phyloP scores from a whole-genome alignment of 352 stramenopile species.

The Saprolegnia diclina region DNA sequence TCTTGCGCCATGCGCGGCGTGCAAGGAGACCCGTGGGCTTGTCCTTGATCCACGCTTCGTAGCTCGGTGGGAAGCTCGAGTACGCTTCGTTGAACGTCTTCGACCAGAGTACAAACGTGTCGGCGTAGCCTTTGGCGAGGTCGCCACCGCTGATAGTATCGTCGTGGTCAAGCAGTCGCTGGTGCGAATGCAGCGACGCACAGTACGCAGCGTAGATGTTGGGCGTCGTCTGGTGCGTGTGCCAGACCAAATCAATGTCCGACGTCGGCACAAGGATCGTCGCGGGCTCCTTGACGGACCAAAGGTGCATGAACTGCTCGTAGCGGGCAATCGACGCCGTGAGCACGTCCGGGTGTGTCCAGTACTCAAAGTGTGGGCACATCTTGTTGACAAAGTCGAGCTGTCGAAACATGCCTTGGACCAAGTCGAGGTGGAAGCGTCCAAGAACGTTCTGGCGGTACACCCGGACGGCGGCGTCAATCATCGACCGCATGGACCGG shows the following conservation, averaged over 20 bases:
- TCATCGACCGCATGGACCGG: not conserved
- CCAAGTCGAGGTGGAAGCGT: not conserved
- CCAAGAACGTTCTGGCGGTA: not conserved
- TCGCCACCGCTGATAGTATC: conserved; percentile 17
- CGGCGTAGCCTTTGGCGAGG: conserved; percentile 17
- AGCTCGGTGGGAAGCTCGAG: conserved; percentile 15
- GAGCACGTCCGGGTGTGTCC: conserved; percentile 5
- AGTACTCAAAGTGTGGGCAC: conserved; percentile 16
- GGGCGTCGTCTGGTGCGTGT: conserved; percentile 4
- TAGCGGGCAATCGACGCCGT: conserved; percentile 15
- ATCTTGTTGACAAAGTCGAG: conserved; percentile 25
- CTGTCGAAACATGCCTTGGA: conserved; percentile 23
- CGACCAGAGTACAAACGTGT: conserved; percentile 17
- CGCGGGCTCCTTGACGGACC: not conserved
- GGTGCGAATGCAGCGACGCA: not conserved
- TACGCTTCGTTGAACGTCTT: conserved; percentile 20
- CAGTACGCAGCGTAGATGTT: not conserved
- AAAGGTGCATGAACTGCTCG: conserved; percentile 26
- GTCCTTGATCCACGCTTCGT: not conserved
- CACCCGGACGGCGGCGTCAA: not conserved
- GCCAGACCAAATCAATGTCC: conserved; percentile 26
- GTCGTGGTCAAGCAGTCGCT: conserved; percentile 9
- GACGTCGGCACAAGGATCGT: conserved; percentile 21
- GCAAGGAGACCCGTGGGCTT: not conserved
- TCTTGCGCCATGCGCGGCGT: not conserved